These are phyloP conservation scores for Pythium oligandrum DNA, from an alignment of 352 stramenopile species.

Conservation along the genomic window DNA sequence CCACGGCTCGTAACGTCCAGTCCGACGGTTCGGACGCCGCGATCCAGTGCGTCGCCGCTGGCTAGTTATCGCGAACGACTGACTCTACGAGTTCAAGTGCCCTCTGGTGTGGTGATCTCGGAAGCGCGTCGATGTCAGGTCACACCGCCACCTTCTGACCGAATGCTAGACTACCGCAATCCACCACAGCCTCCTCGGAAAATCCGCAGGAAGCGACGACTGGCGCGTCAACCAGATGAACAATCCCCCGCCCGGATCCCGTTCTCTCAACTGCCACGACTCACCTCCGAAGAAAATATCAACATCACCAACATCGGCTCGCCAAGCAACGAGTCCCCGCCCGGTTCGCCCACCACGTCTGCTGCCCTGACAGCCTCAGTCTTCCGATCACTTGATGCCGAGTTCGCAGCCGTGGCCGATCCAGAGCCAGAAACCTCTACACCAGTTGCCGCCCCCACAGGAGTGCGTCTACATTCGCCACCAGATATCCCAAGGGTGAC, in stretches of 20 bases:
- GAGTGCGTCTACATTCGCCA: slow-evolving; percentile 33
- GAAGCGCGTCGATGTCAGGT: slow-evolving; percentile 27
- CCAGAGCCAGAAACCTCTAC: slow-evolving; percentile 15
- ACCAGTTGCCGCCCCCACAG: slow-evolving; percentile 6
- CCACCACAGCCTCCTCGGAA: slow-evolving; percentile 51
- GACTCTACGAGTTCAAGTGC: background rate
- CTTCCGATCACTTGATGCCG: slow-evolving; percentile 58
- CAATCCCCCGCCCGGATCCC: slow-evolving; percentile 3
- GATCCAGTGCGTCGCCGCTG: background rate
- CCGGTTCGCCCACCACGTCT: slow-evolving; percentile 8
- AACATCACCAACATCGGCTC: slow-evolving; percentile 27
- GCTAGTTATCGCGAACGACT: too few relatives aligned
- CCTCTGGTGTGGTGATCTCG: background rate
- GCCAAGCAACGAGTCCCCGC: slow-evolving; percentile 31
- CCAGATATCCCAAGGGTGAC: slow-evolving; percentile 43
- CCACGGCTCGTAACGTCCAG: background rate
- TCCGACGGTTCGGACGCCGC: background rate
- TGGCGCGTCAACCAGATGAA: slow-evolving; percentile 1
- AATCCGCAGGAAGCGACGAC: slow-evolving; percentile 23
- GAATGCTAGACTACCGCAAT: slow-evolving; percentile 65
- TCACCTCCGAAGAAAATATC: slow-evolving; percentile 1
- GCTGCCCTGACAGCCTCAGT: slow-evolving; percentile 21
- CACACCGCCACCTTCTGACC: slow-evolving; percentile 54
- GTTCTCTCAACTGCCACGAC: slow-evolving; percentile 3
- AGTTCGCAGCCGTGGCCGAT: slow-evolving; percentile 62